phyloP scores from a whole-genome alignment of 768 basidiomycete species.

The Hortiboletus flavorubellus region DNA sequence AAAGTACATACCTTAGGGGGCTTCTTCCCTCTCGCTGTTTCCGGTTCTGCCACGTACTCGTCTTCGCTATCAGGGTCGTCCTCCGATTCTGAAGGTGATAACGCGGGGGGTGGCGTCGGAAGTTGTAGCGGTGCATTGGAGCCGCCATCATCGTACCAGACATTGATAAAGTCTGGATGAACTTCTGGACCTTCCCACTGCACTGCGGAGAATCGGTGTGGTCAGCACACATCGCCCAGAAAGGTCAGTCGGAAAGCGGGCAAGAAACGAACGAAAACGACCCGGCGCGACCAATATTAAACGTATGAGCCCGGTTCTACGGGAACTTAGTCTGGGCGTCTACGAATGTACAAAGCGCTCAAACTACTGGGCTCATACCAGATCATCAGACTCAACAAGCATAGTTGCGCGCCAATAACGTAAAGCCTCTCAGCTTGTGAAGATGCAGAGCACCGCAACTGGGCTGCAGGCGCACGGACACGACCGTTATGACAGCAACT shows the following conservation, averaged over 20 bases:
- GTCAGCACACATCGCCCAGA: slow-evolving; percentile 26
- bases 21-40: slow-evolving; percentile 33
- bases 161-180: slow-evolving; percentile 42
- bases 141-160: slow-evolving; percentile 19
- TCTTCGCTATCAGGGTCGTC: slow-evolving; percentile 58
- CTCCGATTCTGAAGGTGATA: slow-evolving; percentile 45
- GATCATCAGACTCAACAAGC: slow-evolving; percentile 36
- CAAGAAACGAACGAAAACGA: slow-evolving; percentile 10
- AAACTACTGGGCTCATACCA: slow-evolving; percentile 33
- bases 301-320: slow-evolving; percentile 4
- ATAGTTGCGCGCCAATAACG: slow-evolving; percentile 35
- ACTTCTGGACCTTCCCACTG: slow-evolving; percentile 69
- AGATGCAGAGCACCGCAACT: slow-evolving; percentile 23
- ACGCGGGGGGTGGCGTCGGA: slow-evolving; percentile 31
- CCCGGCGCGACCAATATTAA: background rate
- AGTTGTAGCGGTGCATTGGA: slow-evolving; percentile 14
- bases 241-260: slow-evolving; percentile 15
- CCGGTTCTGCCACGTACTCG: slow-evolving; percentile 59
- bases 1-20: slow-evolving; percentile 43
- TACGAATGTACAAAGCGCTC: slow-evolving; percentile 28
- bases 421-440: slow-evolving; percentile 33
- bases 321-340: slow-evolving; percentile 21
- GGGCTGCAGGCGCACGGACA: slow-evolving; percentile 29
- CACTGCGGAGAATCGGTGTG: slow-evolving; percentile 44
- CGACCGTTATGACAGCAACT: slow-evolving; percentile 33